These are phyloP conservation scores for Chytriomyces hyalinus DNA, from an alignment of 192 early-diverging fungal species.

Conservation along the genomic window DNA sequence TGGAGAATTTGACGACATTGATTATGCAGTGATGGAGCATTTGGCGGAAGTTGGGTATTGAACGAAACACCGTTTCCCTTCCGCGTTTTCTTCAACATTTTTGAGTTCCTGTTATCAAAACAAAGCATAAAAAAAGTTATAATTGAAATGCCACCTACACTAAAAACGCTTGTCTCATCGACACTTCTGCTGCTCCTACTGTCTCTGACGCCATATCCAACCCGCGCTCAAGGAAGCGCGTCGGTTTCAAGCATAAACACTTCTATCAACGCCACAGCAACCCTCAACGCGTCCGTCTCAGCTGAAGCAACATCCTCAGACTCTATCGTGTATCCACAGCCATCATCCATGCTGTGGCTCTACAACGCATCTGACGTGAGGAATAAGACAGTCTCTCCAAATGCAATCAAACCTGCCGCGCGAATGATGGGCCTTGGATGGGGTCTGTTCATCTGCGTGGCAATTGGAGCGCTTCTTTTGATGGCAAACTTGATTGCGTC, in stretches of 20 bases:
- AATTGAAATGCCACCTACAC: background rate
- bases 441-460: constrained; percentile 28
- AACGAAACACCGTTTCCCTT: background rate
- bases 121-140: background rate
- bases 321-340: background rate
- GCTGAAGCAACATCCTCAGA: too few species aligned
- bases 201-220: background rate
- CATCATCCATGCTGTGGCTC: background rate
- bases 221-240: background rate
- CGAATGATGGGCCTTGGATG: constrained; percentile 44
- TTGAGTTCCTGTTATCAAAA: background rate
- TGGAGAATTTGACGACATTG: constrained; percentile 59
- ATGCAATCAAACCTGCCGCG: constrained; percentile 30
- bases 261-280: background rate
- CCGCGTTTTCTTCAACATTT: background rate
- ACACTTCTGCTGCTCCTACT: background rate
- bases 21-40: constrained; percentile 56
- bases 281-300: background rate
- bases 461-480: constrained; percentile 20
- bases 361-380: constrained; percentile 3
- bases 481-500: constrained; percentile 14
- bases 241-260: background rate
- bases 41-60: constrained; percentile 53
- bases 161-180: too few species aligned
- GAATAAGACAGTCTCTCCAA: background rate